A percentile compares a stretch with the other conserved stretches of the same genome.
Evolutionary conservation across 176 grass and related monocot genomes (phyloP).

Genomic region (Phoenix dactylifera): DNA sequence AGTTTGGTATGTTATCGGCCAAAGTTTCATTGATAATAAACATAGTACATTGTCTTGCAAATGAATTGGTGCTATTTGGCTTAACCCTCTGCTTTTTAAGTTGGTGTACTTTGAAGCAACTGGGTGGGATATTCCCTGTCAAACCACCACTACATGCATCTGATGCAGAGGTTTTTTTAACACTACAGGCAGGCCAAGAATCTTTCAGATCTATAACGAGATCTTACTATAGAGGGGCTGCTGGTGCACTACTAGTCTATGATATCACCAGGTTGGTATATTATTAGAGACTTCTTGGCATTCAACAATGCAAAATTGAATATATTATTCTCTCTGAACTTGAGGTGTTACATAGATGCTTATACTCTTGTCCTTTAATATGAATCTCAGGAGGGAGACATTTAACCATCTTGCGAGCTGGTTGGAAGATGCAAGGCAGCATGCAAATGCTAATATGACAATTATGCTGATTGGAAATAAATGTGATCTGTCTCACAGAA

Average conservation of each 20-base stretch:
- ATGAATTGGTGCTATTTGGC: too few relatives aligned
- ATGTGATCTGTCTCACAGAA: constrained; percentile 56
- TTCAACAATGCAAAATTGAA: too few relatives aligned
- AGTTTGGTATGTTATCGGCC: too few relatives aligned
- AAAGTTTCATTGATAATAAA: too few relatives aligned
- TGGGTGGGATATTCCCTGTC: neutral
- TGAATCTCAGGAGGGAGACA: constrained; percentile 50
- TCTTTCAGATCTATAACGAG: constrained; percentile 79
- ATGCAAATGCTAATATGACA: constrained; percentile 65
- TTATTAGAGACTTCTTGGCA: neutral
- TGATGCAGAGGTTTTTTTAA: constrained; percentile 2
- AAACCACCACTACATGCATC: constrained; percentile 1
- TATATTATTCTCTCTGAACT: too few relatives aligned
- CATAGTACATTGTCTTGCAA: too few relatives aligned
- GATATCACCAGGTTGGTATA: constrained; percentile 49
- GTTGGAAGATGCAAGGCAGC: constrained; percentile 78
- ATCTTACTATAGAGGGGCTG: constrained; percentile 74
- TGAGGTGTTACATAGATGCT: neutral
- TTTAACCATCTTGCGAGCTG: constrained; percentile 78
- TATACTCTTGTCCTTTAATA: neutral
- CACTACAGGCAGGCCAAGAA: constrained; percentile 57
- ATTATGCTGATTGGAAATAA: constrained; percentile 75
- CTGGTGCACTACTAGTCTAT: constrained; percentile 67
- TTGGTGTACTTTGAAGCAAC: too few relatives aligned
- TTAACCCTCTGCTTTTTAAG: neutral